phyloP scores from a whole-genome alignment of 2,329 filamentous ascomycete species.

The Ophiocordyceps robertsii region DNA sequence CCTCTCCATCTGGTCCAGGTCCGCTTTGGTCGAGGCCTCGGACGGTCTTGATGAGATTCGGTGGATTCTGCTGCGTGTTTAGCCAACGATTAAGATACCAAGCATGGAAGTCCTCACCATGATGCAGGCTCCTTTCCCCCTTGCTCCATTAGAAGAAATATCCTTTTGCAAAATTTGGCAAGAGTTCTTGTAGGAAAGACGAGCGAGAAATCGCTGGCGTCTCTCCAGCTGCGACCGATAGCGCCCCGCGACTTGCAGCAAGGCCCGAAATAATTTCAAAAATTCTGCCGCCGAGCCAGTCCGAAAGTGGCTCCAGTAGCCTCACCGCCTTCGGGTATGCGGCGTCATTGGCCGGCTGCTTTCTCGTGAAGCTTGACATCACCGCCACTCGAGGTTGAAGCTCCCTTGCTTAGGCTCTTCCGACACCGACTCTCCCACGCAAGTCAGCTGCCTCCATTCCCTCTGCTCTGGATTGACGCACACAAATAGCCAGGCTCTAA shows the following conservation, averaged over 20 bases:
- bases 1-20: constrained; percentile 28
- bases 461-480: background rate
- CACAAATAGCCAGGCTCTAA: background rate
- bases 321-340: constrained; percentile 30
- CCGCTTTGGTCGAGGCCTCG: constrained; percentile 41
- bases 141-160: too few species aligned
- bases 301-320: constrained; percentile 7
- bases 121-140: background rate
- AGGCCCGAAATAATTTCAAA: constrained; percentile 24
- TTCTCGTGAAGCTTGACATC: constrained; percentile 24
- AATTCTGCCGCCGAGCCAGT: constrained; percentile 28
- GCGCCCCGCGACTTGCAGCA: background rate
- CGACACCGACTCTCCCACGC: constrained; percentile 1
- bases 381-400: constrained; percentile 15
- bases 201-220: too few species aligned
- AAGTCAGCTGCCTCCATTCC: constrained; percentile 1
- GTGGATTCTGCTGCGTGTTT: constrained; percentile 12
- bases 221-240: background rate
- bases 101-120: background rate
- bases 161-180: too few species aligned
- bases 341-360: constrained; percentile 20
- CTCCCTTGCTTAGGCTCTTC: constrained; percentile 9
- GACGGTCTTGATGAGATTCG: constrained; percentile 35
- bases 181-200: too few species aligned
- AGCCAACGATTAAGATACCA: background rate